A percentile compares a stretch with the other conserved stretches of the same genome.
Conservation (phyloP, 2,329 filamentous ascomycete species). For the Apiospora aurea region DNA sequence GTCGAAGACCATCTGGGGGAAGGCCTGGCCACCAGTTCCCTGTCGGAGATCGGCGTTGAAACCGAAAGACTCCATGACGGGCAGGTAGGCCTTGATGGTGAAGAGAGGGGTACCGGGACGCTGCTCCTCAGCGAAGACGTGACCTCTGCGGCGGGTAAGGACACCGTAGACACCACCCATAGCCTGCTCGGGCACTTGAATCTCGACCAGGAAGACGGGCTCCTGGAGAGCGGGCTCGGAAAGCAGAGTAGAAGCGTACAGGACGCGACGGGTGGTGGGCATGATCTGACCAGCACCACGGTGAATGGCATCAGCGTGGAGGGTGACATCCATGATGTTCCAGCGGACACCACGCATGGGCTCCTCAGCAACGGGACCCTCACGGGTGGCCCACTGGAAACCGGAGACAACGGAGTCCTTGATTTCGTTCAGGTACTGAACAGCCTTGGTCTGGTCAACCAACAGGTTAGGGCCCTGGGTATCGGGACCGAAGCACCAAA, state of each 20-base stretch:
- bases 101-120: conserved; percentile 98
- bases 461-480: conserved; percentile 98
- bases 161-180: conserved; percentile 99
- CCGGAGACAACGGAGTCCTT: conserved; percentile 99
- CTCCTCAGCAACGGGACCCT: conserved; percentile 98
- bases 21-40: conserved; percentile 94
- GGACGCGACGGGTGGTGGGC: conserved; percentile 94
- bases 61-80: conserved; percentile 97
- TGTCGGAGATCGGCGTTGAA: conserved; percentile 98
- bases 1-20: conserved; percentile 98
- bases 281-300: conserved; percentile 99
- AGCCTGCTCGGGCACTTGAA: conserved; percentile 96
- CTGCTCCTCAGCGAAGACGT: conserved; percentile 99
- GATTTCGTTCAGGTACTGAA: conserved; percentile 99
- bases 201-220: conserved; percentile 99
- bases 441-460: conserved; percentile 99
- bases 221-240: conserved; percentile 92
- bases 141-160: conserved; percentile 95
- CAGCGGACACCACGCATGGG: conserved; percentile 97
- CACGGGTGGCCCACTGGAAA: conserved; percentile 99
- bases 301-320: conserved; percentile 99
- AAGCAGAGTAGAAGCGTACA: conserved; percentile 91
- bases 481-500: conserved; percentile 99
- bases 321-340: conserved; percentile 99
- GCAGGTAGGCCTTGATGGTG: conserved; percentile 98